A percentile compares a stretch with the other conserved stretches of the same genome.
Evolutionary conservation across 768 basidiomycete species (phyloP).

Genomic region (Agrocybe pediades): DNA sequence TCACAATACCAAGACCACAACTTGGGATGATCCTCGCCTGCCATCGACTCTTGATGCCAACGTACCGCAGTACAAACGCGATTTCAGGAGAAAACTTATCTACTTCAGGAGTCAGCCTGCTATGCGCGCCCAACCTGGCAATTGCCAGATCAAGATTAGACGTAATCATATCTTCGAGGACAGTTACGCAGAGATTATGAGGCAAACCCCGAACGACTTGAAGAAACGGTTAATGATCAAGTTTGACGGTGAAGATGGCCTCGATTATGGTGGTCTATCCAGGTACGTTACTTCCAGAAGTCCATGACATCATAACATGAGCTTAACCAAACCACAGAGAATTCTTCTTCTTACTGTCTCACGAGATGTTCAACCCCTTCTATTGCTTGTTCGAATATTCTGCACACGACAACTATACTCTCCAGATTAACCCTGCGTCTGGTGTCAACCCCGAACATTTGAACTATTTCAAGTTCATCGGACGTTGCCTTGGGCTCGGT

Average conservation of each 20-base stretch:
- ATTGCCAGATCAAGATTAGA: slow-evolving; percentile 98
- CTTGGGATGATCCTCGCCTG: slow-evolving; percentile 98
- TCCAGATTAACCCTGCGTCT: slow-evolving; percentile 98
- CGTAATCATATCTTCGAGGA: slow-evolving; percentile 99
- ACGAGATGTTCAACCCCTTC: slow-evolving; percentile 99
- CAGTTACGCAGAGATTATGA: slow-evolving; percentile 99
- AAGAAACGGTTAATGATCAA: slow-evolving; percentile 99
- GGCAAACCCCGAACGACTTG: slow-evolving; percentile 96
- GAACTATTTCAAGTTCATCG: slow-evolving; percentile 99
- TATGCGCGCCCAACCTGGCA: slow-evolving; percentile 96
- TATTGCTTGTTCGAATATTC: slow-evolving; percentile 99
- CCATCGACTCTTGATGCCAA: slow-evolving; percentile 95
- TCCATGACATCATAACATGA: background rate
- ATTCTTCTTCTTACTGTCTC: slow-evolving; percentile 99
- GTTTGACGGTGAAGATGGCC: slow-evolving; percentile 98
- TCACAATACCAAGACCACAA: slow-evolving; percentile 99
- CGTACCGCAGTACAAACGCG: slow-evolving; percentile 99
- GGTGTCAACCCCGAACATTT: slow-evolving; percentile 98
- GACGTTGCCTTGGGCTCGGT: slow-evolving; percentile 90
- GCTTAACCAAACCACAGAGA: slow-evolving; percentile 56
- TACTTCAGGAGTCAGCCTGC: slow-evolving; percentile 99
- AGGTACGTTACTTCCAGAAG: slow-evolving; percentile 51
- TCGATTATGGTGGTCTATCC: slow-evolving; percentile 98
- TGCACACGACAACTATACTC: slow-evolving; percentile 99
- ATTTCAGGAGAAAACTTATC: slow-evolving; percentile 98